Evolutionary conservation across 331 rosid species (phyloP).

Genomic region (Cydonia oblonga): DNA sequence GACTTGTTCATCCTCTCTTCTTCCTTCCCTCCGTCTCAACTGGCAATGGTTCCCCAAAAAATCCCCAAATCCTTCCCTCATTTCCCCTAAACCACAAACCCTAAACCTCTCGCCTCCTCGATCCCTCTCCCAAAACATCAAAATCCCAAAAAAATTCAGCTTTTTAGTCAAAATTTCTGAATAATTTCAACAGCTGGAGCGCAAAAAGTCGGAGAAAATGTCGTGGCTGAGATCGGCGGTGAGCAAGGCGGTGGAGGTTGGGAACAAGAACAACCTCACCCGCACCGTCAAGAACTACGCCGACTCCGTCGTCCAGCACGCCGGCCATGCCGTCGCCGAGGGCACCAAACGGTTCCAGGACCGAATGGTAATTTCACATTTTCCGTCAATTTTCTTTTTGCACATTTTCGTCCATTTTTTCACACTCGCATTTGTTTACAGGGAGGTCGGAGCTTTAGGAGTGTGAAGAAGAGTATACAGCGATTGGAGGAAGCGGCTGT

Average conservation of each 20-base stretch:
- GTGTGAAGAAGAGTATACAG: constrained; percentile 51
- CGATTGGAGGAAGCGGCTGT: constrained; percentile 91
- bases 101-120: not conserved
- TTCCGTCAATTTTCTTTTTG: not conserved
- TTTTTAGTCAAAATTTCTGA: not conserved
- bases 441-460: constrained; percentile 61
- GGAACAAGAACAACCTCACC: constrained; percentile 86
- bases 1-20: not conserved
- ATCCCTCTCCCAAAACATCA: not conserved
- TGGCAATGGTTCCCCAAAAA: constrained; percentile 11
- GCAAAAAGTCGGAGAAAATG: constrained; percentile 24
- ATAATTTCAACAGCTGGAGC: not conserved
- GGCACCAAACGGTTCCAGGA: constrained; percentile 92
- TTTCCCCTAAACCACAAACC: constrained; percentile 11
- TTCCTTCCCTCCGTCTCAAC: not conserved
- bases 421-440: constrained; percentile 12
- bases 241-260: constrained; percentile 89
- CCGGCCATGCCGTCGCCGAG: constrained; percentile 93
- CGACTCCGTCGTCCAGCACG: constrained; percentile 89
- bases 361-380: constrained; percentile 55
- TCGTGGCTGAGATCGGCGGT: constrained; percentile 95
- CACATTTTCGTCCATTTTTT: not conserved
- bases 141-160: not conserved
- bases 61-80: not conserved
- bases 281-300: constrained; percentile 91